Evolutionary conservation across 176 grass and related monocot genomes (phyloP).

Genomic region (Ananas comosus): DNA sequence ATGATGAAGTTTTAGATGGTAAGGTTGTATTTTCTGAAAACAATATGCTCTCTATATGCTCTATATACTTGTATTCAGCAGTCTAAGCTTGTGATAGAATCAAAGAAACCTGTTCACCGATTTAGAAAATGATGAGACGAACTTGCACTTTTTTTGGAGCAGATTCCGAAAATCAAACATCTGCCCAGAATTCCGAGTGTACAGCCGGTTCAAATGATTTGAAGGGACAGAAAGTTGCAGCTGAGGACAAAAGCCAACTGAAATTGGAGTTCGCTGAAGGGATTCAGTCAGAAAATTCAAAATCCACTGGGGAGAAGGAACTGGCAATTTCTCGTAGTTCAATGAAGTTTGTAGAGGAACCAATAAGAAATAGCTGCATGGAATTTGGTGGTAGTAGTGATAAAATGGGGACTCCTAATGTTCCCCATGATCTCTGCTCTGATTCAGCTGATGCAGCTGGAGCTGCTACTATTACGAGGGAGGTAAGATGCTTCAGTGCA

Average conservation of each 20-base stretch:
- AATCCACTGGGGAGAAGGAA: slow-evolving; percentile 30
- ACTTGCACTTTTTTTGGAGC: slow-evolving; percentile 17
- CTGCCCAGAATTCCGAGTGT: slow-evolving; percentile 27
- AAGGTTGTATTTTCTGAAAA: slow-evolving; percentile 14
- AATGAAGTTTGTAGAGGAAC: slow-evolving; percentile 18
- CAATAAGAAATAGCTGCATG: slow-evolving; percentile 8
- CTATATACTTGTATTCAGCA: slow-evolving; percentile 17
- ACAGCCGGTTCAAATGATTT: slow-evolving; percentile 22
- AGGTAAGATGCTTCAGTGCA: slow-evolving; percentile 15
- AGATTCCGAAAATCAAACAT: slow-evolving; percentile 22
- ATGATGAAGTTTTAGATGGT: slow-evolving; percentile 34
- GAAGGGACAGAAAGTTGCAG: slow-evolving; percentile 27
- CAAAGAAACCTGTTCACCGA: slow-evolving; percentile 22
- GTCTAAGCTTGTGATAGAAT: slow-evolving; percentile 9
- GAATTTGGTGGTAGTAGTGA: slow-evolving; percentile 28
- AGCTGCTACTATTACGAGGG: background rate
- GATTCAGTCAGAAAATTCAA: slow-evolving; percentile 34
- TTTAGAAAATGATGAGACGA: slow-evolving; percentile 4
- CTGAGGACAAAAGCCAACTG: slow-evolving; percentile 42
- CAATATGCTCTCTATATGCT: background rate
- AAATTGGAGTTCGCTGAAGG: slow-evolving; percentile 44
- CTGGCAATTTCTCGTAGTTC: slow-evolving; percentile 33
- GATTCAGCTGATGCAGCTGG: background rate
- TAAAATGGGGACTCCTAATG: slow-evolving; percentile 3
- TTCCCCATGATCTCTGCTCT: slow-evolving; percentile 8